A percentile compares a stretch with the other conserved stretches of the same genome.
Evolutionary conservation across 106 monocot species (phyloP).

Genomic region (Acanthochlamys bracteata): DNA sequence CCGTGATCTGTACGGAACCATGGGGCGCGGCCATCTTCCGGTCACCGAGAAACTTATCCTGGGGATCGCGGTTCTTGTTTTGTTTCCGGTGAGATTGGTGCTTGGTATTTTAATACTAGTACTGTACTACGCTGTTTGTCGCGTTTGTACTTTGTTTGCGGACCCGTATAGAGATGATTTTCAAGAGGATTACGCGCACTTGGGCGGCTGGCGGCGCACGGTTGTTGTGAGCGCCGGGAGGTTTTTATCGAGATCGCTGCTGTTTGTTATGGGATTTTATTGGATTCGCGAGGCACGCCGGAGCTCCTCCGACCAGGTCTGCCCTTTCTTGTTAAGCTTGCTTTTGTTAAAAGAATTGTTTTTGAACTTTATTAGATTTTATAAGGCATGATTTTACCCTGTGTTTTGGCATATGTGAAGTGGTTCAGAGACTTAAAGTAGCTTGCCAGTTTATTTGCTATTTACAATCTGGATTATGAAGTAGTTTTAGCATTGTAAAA

Average conservation of each 20-base stretch:
- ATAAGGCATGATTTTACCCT: too few species aligned
- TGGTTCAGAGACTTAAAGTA: too few species aligned
- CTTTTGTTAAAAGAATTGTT: too few species aligned
- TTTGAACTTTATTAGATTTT: too few species aligned
- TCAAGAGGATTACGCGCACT: conserved; percentile 50
- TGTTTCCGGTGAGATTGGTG: conserved; percentile 67
- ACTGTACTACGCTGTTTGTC: conserved; percentile 67
- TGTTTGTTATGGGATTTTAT: conserved; percentile 72
- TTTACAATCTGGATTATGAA: too few species aligned
- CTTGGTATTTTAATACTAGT: conserved; percentile 43
- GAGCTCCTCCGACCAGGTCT: conserved; percentile 24
- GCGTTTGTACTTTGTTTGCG: conserved; percentile 68
- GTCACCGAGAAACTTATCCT: conserved; percentile 47
- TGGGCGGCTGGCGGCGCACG: conserved; percentile 72
- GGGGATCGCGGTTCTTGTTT: conserved; percentile 42
- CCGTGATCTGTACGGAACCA: conserved; percentile 50
- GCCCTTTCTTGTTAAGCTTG: too few species aligned
- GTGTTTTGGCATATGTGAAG: too few species aligned
- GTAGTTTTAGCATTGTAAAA: too few species aligned
- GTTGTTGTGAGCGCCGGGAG: conserved; percentile 49
- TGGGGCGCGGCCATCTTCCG: conserved; percentile 57
- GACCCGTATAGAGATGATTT: conserved; percentile 44
- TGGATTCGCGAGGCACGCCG: conserved; percentile 47
- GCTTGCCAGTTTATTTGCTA: too few species aligned
- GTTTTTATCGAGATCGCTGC: conserved; percentile 49